phyloP scores from a whole-genome alignment of 139 green algal species.

The Coelastrella sp. region DNA sequence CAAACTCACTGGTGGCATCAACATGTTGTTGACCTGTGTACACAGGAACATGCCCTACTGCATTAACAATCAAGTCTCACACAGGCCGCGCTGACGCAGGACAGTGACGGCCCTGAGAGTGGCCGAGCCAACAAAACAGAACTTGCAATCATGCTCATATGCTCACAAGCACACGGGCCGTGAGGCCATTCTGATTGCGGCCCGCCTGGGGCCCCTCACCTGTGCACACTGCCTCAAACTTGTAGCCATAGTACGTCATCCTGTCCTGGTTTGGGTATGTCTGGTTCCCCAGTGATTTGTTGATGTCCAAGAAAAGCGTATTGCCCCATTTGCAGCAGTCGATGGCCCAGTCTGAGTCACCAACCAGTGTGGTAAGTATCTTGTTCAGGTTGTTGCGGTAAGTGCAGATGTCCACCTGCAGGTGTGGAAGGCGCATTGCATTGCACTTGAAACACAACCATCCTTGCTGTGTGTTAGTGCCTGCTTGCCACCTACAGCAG shows the following conservation, averaged over 20 bases:
- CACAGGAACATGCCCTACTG: not conserved
- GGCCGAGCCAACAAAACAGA: too few relatives aligned
- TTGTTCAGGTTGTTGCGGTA: conserved; percentile 66
- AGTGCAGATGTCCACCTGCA: conserved; percentile 41
- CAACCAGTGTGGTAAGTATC: conserved; percentile 1
- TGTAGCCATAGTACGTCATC: conserved; percentile 69
- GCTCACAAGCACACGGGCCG: too few relatives aligned
- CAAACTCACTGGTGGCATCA: conserved; percentile 67
- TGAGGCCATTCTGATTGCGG: too few relatives aligned
- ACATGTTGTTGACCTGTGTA: conserved; percentile 31
- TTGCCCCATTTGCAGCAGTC: conserved; percentile 38
- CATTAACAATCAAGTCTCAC: too few relatives aligned
- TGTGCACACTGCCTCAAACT: conserved; percentile 66
- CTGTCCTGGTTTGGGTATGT: conserved; percentile 19
- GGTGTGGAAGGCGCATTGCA: too few relatives aligned
- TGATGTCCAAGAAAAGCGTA: conserved; percentile 51
- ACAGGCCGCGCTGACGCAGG: too few relatives aligned
- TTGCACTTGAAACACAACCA: not conserved
- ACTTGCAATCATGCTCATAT: too few relatives aligned
- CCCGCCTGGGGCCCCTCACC: not conserved
- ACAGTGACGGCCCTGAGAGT: too few relatives aligned
- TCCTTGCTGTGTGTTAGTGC: too few relatives aligned
- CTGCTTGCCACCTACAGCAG: too few relatives aligned
- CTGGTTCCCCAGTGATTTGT: not conserved
- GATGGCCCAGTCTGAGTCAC: conserved; percentile 35